Conservation (phyloP, 177 flowering plant species). For the Tripterygium wilfordii region DNA sequence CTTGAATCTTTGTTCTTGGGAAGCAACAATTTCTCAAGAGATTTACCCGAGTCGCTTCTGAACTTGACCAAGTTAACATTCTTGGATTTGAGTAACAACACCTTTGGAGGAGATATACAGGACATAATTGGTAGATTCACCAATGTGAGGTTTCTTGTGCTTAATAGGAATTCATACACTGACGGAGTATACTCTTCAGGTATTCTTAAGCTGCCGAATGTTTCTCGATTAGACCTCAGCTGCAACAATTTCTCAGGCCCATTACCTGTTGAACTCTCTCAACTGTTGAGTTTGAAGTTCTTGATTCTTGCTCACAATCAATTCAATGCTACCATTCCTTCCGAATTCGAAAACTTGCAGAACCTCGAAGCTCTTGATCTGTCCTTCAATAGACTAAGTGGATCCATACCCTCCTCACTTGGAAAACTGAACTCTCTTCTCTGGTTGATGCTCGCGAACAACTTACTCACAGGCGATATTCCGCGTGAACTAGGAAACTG, state of each 20-base stretch:
- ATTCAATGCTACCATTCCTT: slow-evolving; percentile 60
- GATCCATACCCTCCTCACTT: slow-evolving; percentile 63
- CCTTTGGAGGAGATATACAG: slow-evolving; percentile 59
- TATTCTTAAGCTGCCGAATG: slow-evolving; percentile 47
- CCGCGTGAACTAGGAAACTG: slow-evolving; percentile 82
- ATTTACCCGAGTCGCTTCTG: slow-evolving; percentile 55
- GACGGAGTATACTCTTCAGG: slow-evolving; percentile 70
- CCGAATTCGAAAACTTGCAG: slow-evolving; percentile 51
- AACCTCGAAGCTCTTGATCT: slow-evolving; percentile 77
- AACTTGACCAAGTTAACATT: slow-evolving; percentile 43
- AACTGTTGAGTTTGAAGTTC: slow-evolving; percentile 42
- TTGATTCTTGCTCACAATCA: slow-evolving; percentile 57
- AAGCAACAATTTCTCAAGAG: slow-evolving; percentile 48
- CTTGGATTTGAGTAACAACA: slow-evolving; percentile 63
- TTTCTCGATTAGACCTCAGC: slow-evolving; percentile 67
- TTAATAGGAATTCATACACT: slow-evolving; percentile 57
- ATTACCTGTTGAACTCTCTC: slow-evolving; percentile 54
- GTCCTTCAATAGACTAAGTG: slow-evolving; percentile 59
- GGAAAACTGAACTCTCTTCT: slow-evolving; percentile 71
- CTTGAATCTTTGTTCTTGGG: slow-evolving; percentile 54
- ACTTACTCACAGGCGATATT: slow-evolving; percentile 54
- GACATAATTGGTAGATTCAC: slow-evolving; percentile 48
- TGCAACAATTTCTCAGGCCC: slow-evolving; percentile 62
- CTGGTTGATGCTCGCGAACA: slow-evolving; percentile 89
- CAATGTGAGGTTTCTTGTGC: slow-evolving; percentile 45